Evolutionary conservation across 371 early-diverging fungal genomes (phyloP), one percentile per base, ranked within the genome.

Genomic region (Nematocida homosporus): DNA sequence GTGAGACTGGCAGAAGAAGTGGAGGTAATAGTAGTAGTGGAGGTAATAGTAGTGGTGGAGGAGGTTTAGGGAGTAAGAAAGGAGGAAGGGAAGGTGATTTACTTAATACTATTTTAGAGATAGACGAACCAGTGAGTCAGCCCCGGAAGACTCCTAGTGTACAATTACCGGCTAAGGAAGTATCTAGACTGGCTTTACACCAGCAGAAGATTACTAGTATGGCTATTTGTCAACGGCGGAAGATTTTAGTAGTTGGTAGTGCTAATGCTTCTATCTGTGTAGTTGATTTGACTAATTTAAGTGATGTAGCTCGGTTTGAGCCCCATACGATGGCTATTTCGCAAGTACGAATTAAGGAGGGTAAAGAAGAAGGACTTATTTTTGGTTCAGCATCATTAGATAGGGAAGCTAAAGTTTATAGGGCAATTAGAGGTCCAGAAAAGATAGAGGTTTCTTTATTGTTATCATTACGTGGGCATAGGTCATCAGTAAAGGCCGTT

Each of bases 341-440:
- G 6, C 75, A 72, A 38, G 75, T 72, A 10, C 59, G 63, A 37
- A 37, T 72, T 10, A 72, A 63, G 48, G 75, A 72, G 10, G 20
- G 35, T 10, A 18, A 10, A 0, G 52, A 60, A 6, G n/a, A 27
- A 16, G 13, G 10, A 20, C 18, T 72, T 27, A 40, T 57, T 32
- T 72, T 72, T 42, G 75, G 75, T 38, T 68, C 69, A 20, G 75
- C 75, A 8, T 72, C 75, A 3, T 20, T 72, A 6, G 75, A 72
- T 42, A 59, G 75, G 40, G 75, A 72, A 48, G 75, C 75, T 29
- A 72, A 72, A 63, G 75, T 72, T 27, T 72, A 72, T 54, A 72
- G 63, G 63, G 63, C 63, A 6, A 25, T 55, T n/a, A 72, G 50
- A 37, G 52, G 23, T 10, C 48, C 50, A 10, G 61, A 55, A 42